phyloP scores from a whole-genome alignment of 805 yeast species.

The Isabelozyma heimii region DNA sequence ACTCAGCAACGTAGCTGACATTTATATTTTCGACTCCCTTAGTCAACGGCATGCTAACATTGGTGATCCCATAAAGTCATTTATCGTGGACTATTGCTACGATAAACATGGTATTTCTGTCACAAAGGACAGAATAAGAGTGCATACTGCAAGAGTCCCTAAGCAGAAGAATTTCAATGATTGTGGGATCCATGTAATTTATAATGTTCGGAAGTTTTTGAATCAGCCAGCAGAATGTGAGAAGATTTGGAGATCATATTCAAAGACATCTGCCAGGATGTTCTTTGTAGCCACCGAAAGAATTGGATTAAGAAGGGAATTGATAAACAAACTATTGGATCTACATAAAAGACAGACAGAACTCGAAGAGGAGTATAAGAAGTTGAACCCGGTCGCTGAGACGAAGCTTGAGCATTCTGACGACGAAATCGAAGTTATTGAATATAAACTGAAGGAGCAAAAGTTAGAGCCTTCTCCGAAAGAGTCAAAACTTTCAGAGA shows the following conservation, averaged over 20 bases:
- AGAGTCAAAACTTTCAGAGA: neutral
- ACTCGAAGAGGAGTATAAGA: neutral
- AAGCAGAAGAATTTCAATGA: constrained; percentile 86
- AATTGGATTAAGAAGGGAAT: constrained; percentile 22
- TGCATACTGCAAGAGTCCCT: constrained; percentile 61
- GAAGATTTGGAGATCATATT: constrained; percentile 41
- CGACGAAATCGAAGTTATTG: constrained; percentile 17
- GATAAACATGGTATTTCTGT: constrained; percentile 56
- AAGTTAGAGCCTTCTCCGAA: too few relatives aligned
- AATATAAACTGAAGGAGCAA: constrained; percentile 3
- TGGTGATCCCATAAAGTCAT: constrained; percentile 50
- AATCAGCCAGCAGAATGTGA: constrained; percentile 47
- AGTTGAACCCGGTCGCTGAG: neutral
- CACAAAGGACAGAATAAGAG: constrained; percentile 43
- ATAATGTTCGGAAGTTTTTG: constrained; percentile 62
- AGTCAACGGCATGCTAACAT: constrained; percentile 55
- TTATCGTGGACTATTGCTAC: constrained; percentile 65
- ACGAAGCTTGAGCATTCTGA: constrained; percentile 7
- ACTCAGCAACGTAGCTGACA: constrained; percentile 24
- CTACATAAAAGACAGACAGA: constrained; percentile 18
- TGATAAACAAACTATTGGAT: constrained; percentile 19
- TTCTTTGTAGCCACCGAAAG: constrained; percentile 28
- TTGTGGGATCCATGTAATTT: constrained; percentile 90
- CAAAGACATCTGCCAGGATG: constrained; percentile 6
- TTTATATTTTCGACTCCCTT: constrained; percentile 75